phyloP scores from a whole-genome alignment of 169 alveolate genomes.

The Cryptosporidium muris region DNA sequence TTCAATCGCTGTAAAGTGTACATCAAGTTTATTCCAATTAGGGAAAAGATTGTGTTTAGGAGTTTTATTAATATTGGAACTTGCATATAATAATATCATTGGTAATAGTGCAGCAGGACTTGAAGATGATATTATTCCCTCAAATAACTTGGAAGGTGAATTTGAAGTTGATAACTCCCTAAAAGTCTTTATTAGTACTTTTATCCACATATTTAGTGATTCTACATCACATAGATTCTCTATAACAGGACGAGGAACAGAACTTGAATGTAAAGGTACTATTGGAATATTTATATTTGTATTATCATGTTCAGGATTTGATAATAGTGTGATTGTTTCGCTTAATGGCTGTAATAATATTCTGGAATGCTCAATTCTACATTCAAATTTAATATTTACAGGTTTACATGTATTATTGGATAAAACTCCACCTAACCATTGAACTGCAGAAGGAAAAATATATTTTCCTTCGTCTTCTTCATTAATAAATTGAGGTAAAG shows the following conservation, averaged over 20 bases:
- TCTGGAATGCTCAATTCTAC: constrained; percentile 48
- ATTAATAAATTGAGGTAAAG: constrained; percentile 16
- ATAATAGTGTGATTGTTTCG: too few relatives aligned
- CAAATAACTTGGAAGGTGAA: constrained; percentile 23
- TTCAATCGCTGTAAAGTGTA: constrained; percentile 67
- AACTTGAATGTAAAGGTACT: constrained; percentile 17
- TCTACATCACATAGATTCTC: constrained; percentile 61
- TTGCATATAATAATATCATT: constrained; percentile 25
- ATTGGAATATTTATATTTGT: not conserved
- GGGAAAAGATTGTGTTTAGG: constrained; percentile 8
- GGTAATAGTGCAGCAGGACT: constrained; percentile 58
- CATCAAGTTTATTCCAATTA: constrained; percentile 50
- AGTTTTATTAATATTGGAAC: constrained; percentile 46
- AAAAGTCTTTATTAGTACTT: constrained; percentile 14
- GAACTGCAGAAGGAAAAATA: constrained; percentile 42
- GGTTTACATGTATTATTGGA: not conserved
- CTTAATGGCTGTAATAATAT: constrained; percentile 13
- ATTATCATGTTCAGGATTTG: too few relatives aligned
- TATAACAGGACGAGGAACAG: constrained; percentile 48
- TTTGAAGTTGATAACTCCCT: constrained; percentile 12
- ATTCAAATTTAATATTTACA: constrained; percentile 17
- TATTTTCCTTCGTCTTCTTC: constrained; percentile 3
- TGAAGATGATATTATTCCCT: constrained; percentile 50
- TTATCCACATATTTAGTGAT: constrained; percentile 42
- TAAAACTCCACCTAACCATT: constrained; percentile 51